Evolutionary conservation across 768 basidiomycete genomes (phyloP).

Genomic region (Boletus reticulatus): DNA sequence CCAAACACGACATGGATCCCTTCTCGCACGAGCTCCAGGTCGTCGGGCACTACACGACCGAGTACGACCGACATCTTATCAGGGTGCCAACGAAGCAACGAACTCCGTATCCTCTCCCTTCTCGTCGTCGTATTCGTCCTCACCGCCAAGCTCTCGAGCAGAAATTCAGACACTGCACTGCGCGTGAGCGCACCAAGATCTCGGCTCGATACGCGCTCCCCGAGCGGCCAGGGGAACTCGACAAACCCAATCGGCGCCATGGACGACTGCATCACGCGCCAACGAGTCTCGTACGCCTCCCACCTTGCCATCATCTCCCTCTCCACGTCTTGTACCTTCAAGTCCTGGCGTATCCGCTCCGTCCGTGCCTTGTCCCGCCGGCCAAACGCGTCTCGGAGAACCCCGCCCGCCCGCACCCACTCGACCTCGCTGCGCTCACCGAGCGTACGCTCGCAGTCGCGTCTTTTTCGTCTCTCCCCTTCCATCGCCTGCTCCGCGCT

Average conservation of each 20-base stretch:
- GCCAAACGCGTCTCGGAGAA: constrained; percentile 50
- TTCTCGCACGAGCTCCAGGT: constrained; percentile 42
- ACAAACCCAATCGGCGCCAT: constrained; percentile 37
- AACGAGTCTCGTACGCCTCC: constrained; percentile 52
- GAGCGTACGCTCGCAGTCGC: constrained; percentile 39
- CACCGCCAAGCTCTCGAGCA: constrained; percentile 46
- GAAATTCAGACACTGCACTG: constrained; percentile 45
- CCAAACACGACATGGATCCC: constrained; percentile 46
- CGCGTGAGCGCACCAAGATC: constrained; percentile 36
- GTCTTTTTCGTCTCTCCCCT: constrained; percentile 18
- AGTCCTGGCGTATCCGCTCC: constrained; percentile 44
- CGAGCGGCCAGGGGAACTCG: constrained; percentile 66
- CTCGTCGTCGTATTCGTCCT: constrained; percentile 39
- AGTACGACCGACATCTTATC: constrained; percentile 54
- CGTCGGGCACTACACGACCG: constrained; percentile 42
- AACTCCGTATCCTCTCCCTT: constrained; percentile 55
- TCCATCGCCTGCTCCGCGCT: constrained; percentile 2
- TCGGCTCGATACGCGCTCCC: constrained; percentile 9
- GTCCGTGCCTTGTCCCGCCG: constrained; percentile 51
- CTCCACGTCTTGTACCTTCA: constrained; percentile 45
- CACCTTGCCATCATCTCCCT: constrained; percentile 39
- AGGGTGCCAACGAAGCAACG: constrained; percentile 67
- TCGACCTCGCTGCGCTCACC: constrained; percentile 51
- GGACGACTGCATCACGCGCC: constrained; percentile 41
- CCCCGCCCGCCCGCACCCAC: constrained; percentile 59